These are phyloP conservation scores for Eragrostis tef DNA, from an alignment of 202 grass and related monocot species.

Conservation along the genomic window DNA sequence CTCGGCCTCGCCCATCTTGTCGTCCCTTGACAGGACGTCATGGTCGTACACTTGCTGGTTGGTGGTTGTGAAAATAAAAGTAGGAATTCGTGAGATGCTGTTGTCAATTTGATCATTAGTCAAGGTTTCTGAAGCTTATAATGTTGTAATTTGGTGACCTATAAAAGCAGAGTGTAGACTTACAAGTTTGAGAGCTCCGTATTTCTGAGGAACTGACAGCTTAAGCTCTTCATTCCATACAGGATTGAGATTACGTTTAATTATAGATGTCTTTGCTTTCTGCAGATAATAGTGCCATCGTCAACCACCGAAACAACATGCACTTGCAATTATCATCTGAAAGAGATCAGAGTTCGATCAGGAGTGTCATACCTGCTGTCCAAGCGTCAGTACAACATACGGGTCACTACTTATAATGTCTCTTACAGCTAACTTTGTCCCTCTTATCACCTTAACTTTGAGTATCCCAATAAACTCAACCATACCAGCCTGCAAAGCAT, in stretches of 20 bases:
- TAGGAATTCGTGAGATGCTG: not conserved
- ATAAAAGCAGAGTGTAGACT: not conserved
- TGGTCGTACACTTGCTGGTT: slow-evolving; percentile 74
- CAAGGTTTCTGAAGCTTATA: not conserved
- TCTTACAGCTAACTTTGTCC: slow-evolving; percentile 68
- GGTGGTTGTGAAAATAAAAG: not conserved
- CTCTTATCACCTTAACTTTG: slow-evolving; percentile 72
- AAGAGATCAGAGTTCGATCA: not conserved
- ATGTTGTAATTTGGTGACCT: not conserved
- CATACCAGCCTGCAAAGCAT: slow-evolving; percentile 64
- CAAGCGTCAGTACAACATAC: slow-evolving; percentile 66
- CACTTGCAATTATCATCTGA: not conserved
- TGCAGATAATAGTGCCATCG: slow-evolving; percentile 40
- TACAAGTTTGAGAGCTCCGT: slow-evolving; percentile 68
- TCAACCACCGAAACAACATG: slow-evolving; percentile 1
- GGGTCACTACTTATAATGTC: slow-evolving; percentile 77
- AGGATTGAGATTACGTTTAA: slow-evolving; percentile 73
- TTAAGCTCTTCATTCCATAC: slow-evolving; percentile 83
- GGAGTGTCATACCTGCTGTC: slow-evolving; percentile 60
- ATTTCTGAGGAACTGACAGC: slow-evolving; percentile 66
- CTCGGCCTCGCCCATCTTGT: slow-evolving; percentile 78
- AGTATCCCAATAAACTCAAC: slow-evolving; percentile 84
- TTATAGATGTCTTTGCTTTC: slow-evolving; percentile 64
- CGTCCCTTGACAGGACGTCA: slow-evolving; percentile 64
- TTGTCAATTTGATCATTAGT: not conserved